Conservation (phyloP, 305 asterid species). For the Ajuga reptans region DNA sequence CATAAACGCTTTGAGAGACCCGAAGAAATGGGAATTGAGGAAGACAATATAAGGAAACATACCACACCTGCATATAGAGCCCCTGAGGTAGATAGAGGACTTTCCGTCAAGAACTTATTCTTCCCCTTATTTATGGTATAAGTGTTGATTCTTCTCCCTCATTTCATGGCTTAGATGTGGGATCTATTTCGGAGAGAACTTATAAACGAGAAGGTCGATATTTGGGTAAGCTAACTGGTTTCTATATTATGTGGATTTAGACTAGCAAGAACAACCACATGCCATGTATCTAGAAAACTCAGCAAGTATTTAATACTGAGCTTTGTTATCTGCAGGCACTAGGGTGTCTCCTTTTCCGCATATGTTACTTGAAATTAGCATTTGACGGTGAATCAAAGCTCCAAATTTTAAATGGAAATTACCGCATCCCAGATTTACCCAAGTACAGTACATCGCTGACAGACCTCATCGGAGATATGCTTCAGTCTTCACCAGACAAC, state of each 20-base stretch:
- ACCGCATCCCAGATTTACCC: conserved; percentile 82
- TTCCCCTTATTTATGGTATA: conserved; percentile 26
- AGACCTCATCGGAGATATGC: conserved; percentile 69
- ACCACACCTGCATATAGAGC: conserved; percentile 97
- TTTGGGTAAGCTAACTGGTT: conserved; percentile 68
- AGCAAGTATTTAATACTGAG: conserved; percentile 8
- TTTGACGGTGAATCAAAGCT: conserved; percentile 98
- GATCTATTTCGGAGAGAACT: conserved; percentile 77
- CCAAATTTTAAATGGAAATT: conserved; percentile 83
- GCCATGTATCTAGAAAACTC: neutral
- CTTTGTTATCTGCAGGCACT: conserved; percentile 56
- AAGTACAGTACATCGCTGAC: conserved; percentile 59
- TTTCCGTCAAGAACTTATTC: conserved; percentile 28
- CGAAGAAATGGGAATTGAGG: conserved; percentile 98
- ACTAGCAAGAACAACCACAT: neutral
- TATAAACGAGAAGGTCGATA: conserved; percentile 85
- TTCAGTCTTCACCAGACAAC: conserved; percentile 74
- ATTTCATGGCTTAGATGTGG: conserved; percentile 78
- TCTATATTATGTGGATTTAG: conserved; percentile 1
- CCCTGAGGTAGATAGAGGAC: conserved; percentile 75
- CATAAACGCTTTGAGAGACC: conserved; percentile 94
- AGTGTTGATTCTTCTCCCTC: conserved; percentile 32
- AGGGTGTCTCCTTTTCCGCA: conserved; percentile 88
- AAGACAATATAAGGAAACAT: conserved; percentile 86
- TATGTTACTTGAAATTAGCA: conserved; percentile 83